Percentiles rank a stretch among this genome's conserved stretches.
These are phyloP conservation scores for Metarhizium sp. DNA, from an alignment of 2,329 filamentous ascomycete species.

Conservation along the genomic window DNA sequence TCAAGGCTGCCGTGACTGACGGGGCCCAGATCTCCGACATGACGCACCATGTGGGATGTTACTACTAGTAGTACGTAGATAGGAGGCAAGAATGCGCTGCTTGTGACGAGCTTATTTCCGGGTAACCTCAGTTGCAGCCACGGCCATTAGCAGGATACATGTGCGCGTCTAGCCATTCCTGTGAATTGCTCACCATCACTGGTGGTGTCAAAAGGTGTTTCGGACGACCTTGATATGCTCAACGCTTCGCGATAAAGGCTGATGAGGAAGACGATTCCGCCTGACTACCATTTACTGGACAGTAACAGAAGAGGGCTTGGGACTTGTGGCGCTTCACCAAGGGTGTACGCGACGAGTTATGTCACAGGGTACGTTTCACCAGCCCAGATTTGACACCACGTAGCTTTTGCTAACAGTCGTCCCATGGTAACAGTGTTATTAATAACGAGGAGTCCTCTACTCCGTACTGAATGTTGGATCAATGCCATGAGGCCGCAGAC, in stretches of 20 bases:
- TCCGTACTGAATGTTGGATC: neutral
- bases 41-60: too few species aligned
- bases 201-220: too few species aligned
- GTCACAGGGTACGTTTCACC: conserved; percentile 8
- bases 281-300: neutral
- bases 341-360: conserved; percentile 5
- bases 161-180: neutral
- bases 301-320: neutral
- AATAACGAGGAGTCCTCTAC: neutral
- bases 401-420: too few species aligned
- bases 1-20: neutral
- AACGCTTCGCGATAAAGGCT: too few species aligned
- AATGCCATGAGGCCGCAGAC: neutral
- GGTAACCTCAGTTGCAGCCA: neutral
- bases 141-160: neutral
- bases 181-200: neutral
- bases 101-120: neutral
- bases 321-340: neutral
- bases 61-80: too few species aligned
- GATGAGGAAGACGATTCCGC: neutral
- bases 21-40: neutral
- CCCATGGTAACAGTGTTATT: neutral
- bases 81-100: neutral
- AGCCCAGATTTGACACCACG: neutral
- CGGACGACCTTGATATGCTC: too few species aligned